These are phyloP conservation scores for Pythium dissotocum DNA, from an alignment of 352 stramenopile genomes.

Conservation along the genomic window DNA sequence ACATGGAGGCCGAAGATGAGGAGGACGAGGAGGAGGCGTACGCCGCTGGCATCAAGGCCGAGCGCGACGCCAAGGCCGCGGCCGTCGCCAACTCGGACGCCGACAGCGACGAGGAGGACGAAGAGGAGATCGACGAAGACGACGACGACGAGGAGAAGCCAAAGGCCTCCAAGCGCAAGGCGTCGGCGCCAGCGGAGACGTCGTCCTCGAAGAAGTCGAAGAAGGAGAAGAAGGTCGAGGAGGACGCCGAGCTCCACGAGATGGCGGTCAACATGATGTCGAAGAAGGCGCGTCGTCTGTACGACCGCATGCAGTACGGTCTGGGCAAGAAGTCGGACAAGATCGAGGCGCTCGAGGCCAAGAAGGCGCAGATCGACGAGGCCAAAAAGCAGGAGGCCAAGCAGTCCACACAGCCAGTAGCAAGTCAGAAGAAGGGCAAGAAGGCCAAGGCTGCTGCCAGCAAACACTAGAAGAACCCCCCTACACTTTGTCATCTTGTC, in stretches of 20 bases:
- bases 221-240: slow-evolving; percentile 75
- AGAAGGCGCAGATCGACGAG: slow-evolving; percentile 65
- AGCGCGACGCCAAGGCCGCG: slow-evolving; percentile 35
- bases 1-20: slow-evolving; percentile 23
- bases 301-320: slow-evolving; percentile 92
- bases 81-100: slow-evolving; percentile 42
- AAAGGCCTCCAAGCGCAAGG: slow-evolving; percentile 58
- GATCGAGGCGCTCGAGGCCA: slow-evolving; percentile 82
- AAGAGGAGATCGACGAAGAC: slow-evolving; percentile 47
- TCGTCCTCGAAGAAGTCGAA: slow-evolving; percentile 61
- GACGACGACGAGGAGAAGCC: slow-evolving; percentile 36
- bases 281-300: slow-evolving; percentile 91
- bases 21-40: slow-evolving; percentile 77
- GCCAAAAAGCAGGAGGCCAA: slow-evolving; percentile 48
- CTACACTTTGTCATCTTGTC: slow-evolving; percentile 9
- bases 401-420: slow-evolving; percentile 13
- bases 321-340: slow-evolving; percentile 88
- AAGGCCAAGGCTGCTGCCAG: neutral
- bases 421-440: slow-evolving; percentile 25
- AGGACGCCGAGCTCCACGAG: slow-evolving; percentile 79
- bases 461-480: slow-evolving; percentile 19
- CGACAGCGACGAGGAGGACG: slow-evolving; percentile 36
- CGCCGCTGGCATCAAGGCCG: slow-evolving; percentile 76
- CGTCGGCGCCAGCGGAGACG: slow-evolving; percentile 13
- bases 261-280: slow-evolving; percentile 92